A percentile compares a stretch with the other conserved stretches of the same genome.
Conservation (phyloP, 2,329 filamentous ascomycete genomes). For the Phialophora tarda region DNA sequence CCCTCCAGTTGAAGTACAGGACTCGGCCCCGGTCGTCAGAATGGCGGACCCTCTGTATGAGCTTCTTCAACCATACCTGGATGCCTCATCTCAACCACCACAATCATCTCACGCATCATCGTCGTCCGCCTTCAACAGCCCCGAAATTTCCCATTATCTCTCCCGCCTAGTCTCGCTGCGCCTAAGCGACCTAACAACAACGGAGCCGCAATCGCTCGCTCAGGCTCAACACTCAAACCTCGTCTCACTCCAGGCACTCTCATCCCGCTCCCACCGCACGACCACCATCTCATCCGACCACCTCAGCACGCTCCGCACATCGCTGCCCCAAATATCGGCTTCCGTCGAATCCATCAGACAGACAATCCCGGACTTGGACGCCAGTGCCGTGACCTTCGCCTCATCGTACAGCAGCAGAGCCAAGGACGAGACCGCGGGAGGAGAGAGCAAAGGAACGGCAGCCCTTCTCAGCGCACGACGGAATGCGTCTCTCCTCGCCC, state of each 20-base stretch:
- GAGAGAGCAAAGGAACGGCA: slow-evolving; percentile 57
- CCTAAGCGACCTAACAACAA: slow-evolving; percentile 71
- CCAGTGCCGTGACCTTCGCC: slow-evolving; percentile 78
- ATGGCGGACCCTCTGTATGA: slow-evolving; percentile 79
- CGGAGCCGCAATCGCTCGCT: slow-evolving; percentile 78
- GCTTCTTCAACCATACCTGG: slow-evolving; percentile 68
- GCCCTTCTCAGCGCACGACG: slow-evolving; percentile 74
- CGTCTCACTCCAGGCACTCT: slow-evolving; percentile 82
- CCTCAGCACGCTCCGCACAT: slow-evolving; percentile 72
- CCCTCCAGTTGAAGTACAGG: background rate
- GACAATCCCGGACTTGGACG: slow-evolving; percentile 78
- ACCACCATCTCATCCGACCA: slow-evolving; percentile 81
- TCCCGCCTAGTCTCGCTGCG: slow-evolving; percentile 77
- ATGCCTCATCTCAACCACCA: slow-evolving; percentile 48
- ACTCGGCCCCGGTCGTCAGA: background rate
- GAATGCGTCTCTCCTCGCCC: slow-evolving; percentile 77
- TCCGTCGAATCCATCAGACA: slow-evolving; percentile 71
- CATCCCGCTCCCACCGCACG: slow-evolving; percentile 84
- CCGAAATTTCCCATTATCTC: slow-evolving; percentile 68
- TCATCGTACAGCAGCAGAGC: slow-evolving; percentile 79
- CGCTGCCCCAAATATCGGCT: slow-evolving; percentile 71
- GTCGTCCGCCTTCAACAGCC: background rate
- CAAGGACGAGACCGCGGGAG: slow-evolving; percentile 43
- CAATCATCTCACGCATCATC: slow-evolving; percentile 40
- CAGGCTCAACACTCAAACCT: slow-evolving; percentile 81